These are phyloP conservation scores for Apiospora arundinis DNA, from an alignment of 2,329 filamentous ascomycete species.

Conservation along the genomic window DNA sequence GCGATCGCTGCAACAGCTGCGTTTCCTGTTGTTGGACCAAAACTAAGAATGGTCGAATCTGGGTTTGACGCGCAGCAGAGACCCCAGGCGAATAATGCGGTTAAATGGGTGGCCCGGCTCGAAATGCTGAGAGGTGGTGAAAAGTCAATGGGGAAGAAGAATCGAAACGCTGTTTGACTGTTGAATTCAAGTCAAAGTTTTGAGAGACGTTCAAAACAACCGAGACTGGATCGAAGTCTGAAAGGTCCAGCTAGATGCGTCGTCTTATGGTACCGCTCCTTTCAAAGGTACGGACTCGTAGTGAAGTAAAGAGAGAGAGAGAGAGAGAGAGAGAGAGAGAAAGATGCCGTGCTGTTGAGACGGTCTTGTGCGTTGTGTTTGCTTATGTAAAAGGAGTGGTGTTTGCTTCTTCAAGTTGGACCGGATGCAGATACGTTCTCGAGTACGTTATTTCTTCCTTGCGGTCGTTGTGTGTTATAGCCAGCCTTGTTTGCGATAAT, in stretches of 20 bases:
- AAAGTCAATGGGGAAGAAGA: neutral
- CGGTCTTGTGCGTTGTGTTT: neutral
- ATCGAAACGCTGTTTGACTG: slow-evolving; percentile 8
- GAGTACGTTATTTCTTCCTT: neutral
- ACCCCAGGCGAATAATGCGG: neutral
- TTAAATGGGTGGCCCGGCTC: slow-evolving; percentile 3
- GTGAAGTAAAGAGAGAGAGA: neutral
- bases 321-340: slow-evolving; percentile 10
- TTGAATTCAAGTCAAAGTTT: slow-evolving; percentile 8
- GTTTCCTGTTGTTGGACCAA: slow-evolving; percentile 5
- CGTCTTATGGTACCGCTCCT: neutral
- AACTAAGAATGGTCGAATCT: neutral
- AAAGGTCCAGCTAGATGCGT: neutral
- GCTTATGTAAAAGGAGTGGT: slow-evolving; percentile 2
- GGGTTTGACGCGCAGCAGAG: slow-evolving; percentile 6
- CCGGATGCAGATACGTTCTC: neutral
- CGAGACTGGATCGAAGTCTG: slow-evolving; percentile 3
- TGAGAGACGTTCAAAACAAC: neutral
- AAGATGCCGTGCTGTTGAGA: slow-evolving; percentile 1
- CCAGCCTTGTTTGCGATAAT: slow-evolving; percentile 5
- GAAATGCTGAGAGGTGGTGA: neutral
- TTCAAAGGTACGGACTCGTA: slow-evolving; percentile 3
- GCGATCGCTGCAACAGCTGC: slow-evolving; percentile 6
- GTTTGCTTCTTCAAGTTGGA: slow-evolving; percentile 9
- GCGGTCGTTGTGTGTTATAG: slow-evolving; percentile 13